Percentiles rank a stretch among this genome's conserved stretches.
phyloP scores from a whole-genome alignment of 1,139 yeast genomes.

The Taphrina populina region DNA sequence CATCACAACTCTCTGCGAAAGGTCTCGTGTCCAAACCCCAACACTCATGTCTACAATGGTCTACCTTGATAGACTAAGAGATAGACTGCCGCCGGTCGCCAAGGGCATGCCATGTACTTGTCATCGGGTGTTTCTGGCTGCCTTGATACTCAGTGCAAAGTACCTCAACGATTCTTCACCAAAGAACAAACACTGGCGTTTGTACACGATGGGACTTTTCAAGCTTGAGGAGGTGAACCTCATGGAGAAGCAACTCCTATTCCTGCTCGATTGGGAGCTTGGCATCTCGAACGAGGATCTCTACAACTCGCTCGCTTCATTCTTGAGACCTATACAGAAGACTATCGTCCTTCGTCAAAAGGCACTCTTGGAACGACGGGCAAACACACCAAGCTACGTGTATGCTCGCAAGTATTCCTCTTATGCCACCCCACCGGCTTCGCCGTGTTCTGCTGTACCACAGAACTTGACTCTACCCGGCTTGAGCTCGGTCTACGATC shows the following conservation, averaged over 20 bases:
- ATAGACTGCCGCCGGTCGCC: slow-evolving; percentile 79
- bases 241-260: slow-evolving; percentile 83
- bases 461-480: slow-evolving; percentile 4
- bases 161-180: slow-evolving; percentile 91
- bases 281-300: slow-evolving; percentile 69
- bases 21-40: slow-evolving; percentile 91
- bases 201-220: slow-evolving; percentile 81
- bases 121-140: slow-evolving; percentile 85
- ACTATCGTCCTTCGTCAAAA: slow-evolving; percentile 8
- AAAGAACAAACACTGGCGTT: slow-evolving; percentile 92
- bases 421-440: slow-evolving; percentile 27
- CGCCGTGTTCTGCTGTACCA: slow-evolving; percentile 5
- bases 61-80: slow-evolving; percentile 72
- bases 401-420: slow-evolving; percentile 25
- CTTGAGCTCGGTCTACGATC: slow-evolving; percentile 2
- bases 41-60: slow-evolving; percentile 90
- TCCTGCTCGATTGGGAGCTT: slow-evolving; percentile 80
- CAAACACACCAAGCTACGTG: slow-evolving; percentile 23
- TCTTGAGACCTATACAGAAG: slow-evolving; percentile 61
- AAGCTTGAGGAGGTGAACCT: slow-evolving; percentile 77
- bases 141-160: slow-evolving; percentile 85
- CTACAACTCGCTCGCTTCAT: slow-evolving; percentile 65
- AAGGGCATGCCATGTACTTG: slow-evolving; percentile 91
- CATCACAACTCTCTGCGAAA: slow-evolving; percentile 66
- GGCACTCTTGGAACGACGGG: slow-evolving; percentile 10